These are phyloP conservation scores for Phycomyces nitens DNA, from an alignment of 192 early-diverging fungal genomes.

Conservation along the genomic window DNA sequence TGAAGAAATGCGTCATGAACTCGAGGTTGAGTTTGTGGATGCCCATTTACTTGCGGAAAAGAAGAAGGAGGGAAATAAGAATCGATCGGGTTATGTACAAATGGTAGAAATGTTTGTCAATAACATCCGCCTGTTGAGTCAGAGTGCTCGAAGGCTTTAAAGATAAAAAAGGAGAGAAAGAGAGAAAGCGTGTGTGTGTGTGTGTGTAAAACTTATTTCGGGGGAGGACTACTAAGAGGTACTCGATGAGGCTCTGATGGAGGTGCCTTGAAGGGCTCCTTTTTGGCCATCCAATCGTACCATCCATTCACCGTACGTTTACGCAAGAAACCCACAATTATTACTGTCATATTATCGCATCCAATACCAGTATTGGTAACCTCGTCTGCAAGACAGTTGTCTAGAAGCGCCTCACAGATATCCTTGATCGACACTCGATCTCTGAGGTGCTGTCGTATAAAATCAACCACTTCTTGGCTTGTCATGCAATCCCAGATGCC, in stretches of 20 bases:
- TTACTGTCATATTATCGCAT: conserved; percentile 99
- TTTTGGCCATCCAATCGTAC: conserved; percentile 45
- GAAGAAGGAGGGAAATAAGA: conserved; percentile 50
- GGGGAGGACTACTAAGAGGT: too few species aligned
- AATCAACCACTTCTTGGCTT: conserved; percentile 84
- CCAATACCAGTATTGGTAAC: conserved; percentile 86
- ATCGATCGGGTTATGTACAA: conserved; percentile 64
- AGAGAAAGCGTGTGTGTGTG: neutral
- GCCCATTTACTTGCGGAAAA: conserved; percentile 50
- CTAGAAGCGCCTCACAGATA: conserved; percentile 88
- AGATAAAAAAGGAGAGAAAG: neutral
- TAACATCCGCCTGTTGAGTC: conserved; percentile 66
- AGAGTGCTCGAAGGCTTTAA: neutral
- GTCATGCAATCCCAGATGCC: conserved; percentile 98
- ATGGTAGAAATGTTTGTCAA: conserved; percentile 74
- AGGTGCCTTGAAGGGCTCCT: neutral
- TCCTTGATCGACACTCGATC: conserved; percentile 55
- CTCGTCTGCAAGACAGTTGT: conserved; percentile 83
- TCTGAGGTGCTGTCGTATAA: conserved; percentile 70
- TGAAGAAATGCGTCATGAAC: conserved; percentile 70
- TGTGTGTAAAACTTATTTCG: too few species aligned
- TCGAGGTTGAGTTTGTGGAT: conserved; percentile 78
- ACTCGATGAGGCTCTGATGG: too few species aligned
- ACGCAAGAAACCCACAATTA: conserved; percentile 83
- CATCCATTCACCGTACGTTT: conserved; percentile 74